Evolutionary conservation across 2,329 filamentous ascomycete species (phyloP).

Genomic region (Stromatinia cepivora): DNA sequence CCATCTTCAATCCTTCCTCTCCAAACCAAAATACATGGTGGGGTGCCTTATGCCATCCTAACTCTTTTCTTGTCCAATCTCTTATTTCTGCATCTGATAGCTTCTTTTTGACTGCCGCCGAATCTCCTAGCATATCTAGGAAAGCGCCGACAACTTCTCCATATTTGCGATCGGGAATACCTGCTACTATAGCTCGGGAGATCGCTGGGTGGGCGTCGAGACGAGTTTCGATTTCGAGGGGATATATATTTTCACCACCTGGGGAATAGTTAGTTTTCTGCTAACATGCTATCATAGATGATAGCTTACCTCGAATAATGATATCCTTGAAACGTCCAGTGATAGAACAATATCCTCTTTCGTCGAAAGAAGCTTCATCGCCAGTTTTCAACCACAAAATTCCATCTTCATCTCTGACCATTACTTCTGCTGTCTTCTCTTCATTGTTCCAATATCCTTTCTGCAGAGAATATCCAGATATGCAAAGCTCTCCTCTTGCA

Average conservation of each 20-base stretch:
- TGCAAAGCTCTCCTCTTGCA: conserved; percentile 52
- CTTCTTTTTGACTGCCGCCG: conserved; percentile 59
- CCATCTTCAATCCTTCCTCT: conserved; percentile 47
- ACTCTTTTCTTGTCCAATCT: conserved; percentile 60
- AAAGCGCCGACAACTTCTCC: conserved; percentile 68
- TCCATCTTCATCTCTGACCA: conserved; percentile 35
- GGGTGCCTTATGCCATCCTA: conserved; percentile 69
- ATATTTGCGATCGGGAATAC: conserved; percentile 62
- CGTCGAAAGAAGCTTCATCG: conserved; percentile 54
- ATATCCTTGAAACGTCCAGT: conserved; percentile 70
- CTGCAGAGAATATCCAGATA: conserved; percentile 53
- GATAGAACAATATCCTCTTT: conserved; percentile 51
- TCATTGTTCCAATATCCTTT: conserved; percentile 66
- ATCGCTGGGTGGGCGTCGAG: conserved; percentile 58
- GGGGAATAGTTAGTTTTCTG: neutral
- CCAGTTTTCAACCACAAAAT: conserved; percentile 54
- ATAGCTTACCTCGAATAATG: conserved; percentile 59
- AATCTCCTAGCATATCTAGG: conserved; percentile 57
- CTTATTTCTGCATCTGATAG: conserved; percentile 58
- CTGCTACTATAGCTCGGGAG: conserved; percentile 61
- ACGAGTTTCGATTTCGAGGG: conserved; percentile 69
- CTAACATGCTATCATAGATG: conserved; percentile 6
- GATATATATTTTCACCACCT: conserved; percentile 58
- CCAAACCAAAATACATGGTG: conserved; percentile 77
- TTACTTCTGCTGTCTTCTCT: conserved; percentile 32